These are phyloP conservation scores for Pelargonium citronellum DNA, from an alignment of 441 rosid species.

Conservation along the genomic window DNA sequence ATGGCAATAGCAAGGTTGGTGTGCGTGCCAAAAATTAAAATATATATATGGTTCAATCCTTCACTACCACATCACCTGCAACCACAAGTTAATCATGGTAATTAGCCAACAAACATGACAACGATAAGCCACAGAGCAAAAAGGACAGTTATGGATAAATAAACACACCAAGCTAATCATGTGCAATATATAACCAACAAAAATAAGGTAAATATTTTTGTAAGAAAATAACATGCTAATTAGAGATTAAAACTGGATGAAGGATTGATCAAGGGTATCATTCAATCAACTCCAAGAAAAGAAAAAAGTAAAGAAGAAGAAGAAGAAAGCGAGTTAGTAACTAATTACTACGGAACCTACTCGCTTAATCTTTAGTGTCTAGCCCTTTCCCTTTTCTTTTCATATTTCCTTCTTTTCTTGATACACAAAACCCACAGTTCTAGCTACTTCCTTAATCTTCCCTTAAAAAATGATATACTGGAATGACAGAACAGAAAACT, in stretches of 20 bases:
- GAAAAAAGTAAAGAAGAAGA: slow-evolving; percentile 5
- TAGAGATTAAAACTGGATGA: neutral
- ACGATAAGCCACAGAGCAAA: neutral
- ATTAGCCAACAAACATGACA: slow-evolving; percentile 9
- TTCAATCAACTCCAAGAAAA: slow-evolving; percentile 5
- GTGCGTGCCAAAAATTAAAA: neutral
- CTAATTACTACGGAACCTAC: neutral
- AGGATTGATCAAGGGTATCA: neutral
- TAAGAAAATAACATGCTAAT: no score
- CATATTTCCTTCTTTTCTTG: neutral
- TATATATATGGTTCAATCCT: neutral
- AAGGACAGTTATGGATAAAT: neutral
- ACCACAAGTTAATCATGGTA: neutral
- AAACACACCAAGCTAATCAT: neutral
- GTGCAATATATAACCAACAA: neutral
- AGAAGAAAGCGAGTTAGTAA: neutral
- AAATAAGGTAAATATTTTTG: neutral
- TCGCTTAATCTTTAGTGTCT: neutral
- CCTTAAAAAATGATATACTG: neutral
- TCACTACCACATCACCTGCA: slow-evolving; percentile 3
- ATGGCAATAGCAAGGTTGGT: neutral
- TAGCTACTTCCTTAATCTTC: neutral
- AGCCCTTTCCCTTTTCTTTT: neutral
- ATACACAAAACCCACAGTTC: slow-evolving; percentile 3
- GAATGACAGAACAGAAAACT: neutral